A percentile compares a stretch with the other conserved stretches of the same genome.
Evolutionary conservation across 164 flowering plant genomes (phyloP).

Genomic region (Cinnamomum micranthum): DNA sequence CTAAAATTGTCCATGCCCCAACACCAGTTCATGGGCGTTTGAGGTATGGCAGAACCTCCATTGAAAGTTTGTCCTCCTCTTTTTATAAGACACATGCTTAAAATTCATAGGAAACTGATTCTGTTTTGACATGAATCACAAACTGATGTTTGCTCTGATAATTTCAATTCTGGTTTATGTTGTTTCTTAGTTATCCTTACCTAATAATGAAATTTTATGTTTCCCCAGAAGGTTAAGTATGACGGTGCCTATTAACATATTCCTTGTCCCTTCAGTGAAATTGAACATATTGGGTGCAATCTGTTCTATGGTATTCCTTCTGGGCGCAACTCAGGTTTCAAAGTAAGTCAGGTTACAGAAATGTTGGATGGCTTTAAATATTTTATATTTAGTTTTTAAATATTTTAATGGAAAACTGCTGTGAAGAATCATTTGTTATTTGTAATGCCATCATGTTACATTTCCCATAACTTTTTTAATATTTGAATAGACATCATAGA

Average conservation of each 20-base stretch:
- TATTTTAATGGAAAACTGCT: too few relatives aligned
- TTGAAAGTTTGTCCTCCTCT: background rate
- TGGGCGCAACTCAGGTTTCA: slow-evolving; percentile 84
- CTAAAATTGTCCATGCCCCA: slow-evolving; percentile 73
- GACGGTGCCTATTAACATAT: slow-evolving; percentile 4
- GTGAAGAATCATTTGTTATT: background rate
- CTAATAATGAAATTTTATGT: slow-evolving; percentile 5
- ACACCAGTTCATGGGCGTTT: slow-evolving; percentile 96
- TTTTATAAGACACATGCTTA: background rate
- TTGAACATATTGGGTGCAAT: slow-evolving; percentile 67
- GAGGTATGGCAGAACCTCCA: slow-evolving; percentile 44
- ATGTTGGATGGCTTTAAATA: background rate
- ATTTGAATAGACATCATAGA: background rate
- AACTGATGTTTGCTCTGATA: background rate
- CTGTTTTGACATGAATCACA: background rate
- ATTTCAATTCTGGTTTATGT: background rate
- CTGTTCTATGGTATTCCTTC: slow-evolving; percentile 82
- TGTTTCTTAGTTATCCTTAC: background rate
- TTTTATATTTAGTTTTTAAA: too few relatives aligned
- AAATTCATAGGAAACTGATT: background rate
- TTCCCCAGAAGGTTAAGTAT: slow-evolving; percentile 7
- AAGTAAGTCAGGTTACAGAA: slow-evolving; percentile 42
- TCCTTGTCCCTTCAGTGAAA: slow-evolving; percentile 56
- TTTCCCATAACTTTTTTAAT: too few relatives aligned
- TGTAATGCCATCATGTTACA: background rate